A percentile compares a stretch with the other conserved stretches of the same genome.
Evolutionary conservation across 768 basidiomycete genomes (phyloP).

Genomic region (Glaciozyma antarctica): DNA sequence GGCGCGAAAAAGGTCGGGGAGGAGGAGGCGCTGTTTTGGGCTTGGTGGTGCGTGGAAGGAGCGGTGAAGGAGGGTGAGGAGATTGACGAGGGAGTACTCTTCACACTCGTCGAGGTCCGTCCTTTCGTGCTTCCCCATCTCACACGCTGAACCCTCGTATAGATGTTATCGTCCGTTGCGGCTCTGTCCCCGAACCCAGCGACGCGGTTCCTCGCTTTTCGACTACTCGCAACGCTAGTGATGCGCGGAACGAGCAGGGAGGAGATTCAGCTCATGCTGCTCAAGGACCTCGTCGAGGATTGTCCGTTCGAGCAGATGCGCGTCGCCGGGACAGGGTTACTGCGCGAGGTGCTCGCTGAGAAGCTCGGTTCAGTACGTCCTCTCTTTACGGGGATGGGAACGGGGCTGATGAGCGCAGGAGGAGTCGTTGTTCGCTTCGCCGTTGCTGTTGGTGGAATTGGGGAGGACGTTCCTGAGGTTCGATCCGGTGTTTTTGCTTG

Average conservation of each 20-base stretch:
- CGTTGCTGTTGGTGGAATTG: no score
- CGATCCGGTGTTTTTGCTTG: no score
- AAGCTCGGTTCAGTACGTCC: not conserved
- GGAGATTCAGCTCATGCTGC: not conserved
- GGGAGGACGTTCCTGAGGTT: no score
- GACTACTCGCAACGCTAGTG: conserved; percentile 2
- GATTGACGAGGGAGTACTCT: not conserved
- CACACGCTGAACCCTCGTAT: not conserved
- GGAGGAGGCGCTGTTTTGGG: conserved; percentile 15
- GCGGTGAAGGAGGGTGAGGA: not conserved
- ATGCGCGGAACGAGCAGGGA: not conserved
- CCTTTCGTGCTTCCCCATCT: not conserved
- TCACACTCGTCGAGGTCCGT: not conserved
- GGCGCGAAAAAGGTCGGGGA: not conserved
- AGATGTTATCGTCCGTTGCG: conserved; percentile 2
- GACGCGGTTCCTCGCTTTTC: conserved; percentile 17
- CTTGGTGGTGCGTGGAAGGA: conserved; percentile 14
- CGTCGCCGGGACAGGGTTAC: conserved; percentile 3
- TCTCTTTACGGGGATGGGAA: no score
- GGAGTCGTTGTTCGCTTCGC: no score
- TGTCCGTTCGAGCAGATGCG: not conserved
- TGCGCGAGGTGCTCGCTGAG: not conserved
- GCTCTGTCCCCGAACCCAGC: conserved; percentile 1
- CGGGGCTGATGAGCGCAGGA: no score
- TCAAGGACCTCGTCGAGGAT: conserved; percentile 5